Evolutionary conservation across 257 asterid genomes (phyloP).

Genomic region (Gardenia jasminoides): DNA sequence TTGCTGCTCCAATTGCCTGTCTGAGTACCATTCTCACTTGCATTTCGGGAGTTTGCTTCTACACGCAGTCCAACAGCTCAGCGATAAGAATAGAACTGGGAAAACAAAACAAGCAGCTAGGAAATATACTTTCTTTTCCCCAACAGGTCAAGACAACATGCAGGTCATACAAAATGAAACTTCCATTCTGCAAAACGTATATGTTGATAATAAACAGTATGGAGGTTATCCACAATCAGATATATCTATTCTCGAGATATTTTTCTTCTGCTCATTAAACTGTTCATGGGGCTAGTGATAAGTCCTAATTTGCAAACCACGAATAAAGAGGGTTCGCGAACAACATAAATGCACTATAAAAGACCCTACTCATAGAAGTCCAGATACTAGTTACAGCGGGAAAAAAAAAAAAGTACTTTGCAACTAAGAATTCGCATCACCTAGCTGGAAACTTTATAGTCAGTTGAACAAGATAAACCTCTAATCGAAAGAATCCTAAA

Average conservation of each 20-base stretch:
- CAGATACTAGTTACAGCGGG: background rate
- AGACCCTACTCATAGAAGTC: background rate
- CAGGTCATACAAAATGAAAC: background rate
- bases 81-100: conserved; percentile 7
- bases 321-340: background rate
- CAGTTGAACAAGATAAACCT: background rate
- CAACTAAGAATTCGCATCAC: background rate
- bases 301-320: background rate
- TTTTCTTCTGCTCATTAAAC: background rate
- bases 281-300: background rate
- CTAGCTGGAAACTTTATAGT: background rate
- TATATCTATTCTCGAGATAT: background rate
- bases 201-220: too few species aligned
- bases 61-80: conserved; percentile 1
- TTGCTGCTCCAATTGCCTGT: conserved; percentile 60
- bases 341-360: background rate
- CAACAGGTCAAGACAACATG: background rate
- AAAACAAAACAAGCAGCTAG: background rate
- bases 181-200: background rate
- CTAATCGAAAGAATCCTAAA: background rate
- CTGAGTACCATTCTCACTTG: conserved; percentile 51
- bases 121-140: background rate
- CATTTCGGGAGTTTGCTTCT: conserved; percentile 38
- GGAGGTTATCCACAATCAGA: background rate
- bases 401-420: background rate